Conservation (phyloP, 1,284 basidiomycete genomes). For the Malassezia yamatoensis region DNA sequence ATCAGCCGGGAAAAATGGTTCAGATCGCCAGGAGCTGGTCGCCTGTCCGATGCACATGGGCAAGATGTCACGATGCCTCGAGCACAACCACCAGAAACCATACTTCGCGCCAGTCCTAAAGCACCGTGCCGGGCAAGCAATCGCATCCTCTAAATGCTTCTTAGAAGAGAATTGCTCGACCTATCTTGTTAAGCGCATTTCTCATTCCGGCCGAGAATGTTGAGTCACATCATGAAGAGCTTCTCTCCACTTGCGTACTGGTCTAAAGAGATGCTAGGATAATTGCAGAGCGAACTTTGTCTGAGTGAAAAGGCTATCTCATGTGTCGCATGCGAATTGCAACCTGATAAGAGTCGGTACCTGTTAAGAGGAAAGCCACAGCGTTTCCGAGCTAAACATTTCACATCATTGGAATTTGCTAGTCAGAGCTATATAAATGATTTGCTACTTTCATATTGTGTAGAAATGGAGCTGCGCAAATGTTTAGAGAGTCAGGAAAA, state of each 20-base stretch:
- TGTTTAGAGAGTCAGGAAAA: too few relatives aligned
- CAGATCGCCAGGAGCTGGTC: conserved; percentile 35
- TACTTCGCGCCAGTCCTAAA: background rate
- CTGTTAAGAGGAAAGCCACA: too few relatives aligned
- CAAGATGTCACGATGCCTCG: conserved; percentile 13
- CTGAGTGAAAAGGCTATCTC: background rate
- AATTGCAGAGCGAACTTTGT: background rate
- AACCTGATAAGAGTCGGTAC: too few relatives aligned
- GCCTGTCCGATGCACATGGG: conserved; percentile 4
- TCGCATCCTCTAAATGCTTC: background rate
- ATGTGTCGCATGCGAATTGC: too few relatives aligned
- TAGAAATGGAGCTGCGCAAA: too few relatives aligned
- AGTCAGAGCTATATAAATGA: too few relatives aligned
- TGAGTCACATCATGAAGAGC: background rate
- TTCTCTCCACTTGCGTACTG: background rate
- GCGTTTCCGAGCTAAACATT: too few relatives aligned
- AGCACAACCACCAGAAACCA: background rate
- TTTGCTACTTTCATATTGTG: too few relatives aligned
- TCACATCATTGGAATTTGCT: too few relatives aligned
- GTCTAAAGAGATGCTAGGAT: too few relatives aligned
- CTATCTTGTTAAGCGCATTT: background rate
- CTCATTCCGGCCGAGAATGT: conserved; percentile 10
- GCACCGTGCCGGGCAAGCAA: background rate
- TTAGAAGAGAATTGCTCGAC: background rate
- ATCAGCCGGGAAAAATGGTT: conserved; percentile 42